These are phyloP conservation scores for Fagopyrum homotropicum DNA, from an alignment of 148 eudicot species.

Conservation along the genomic window DNA sequence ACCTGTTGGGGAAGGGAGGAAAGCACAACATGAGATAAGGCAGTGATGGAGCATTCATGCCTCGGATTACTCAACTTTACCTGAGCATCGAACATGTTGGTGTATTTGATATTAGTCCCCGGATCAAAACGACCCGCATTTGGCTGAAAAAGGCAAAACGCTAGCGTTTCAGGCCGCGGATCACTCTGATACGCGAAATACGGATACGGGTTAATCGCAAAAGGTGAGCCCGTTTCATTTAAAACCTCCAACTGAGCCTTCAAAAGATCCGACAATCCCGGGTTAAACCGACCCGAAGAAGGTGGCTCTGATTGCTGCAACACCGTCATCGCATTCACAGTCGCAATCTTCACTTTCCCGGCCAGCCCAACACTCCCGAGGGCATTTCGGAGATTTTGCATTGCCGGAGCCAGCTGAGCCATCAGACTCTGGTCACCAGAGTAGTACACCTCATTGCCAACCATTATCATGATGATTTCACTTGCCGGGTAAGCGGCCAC, in stretches of 20 bases:
- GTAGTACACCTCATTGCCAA: constrained; percentile 48
- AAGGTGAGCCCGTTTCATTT: constrained; percentile 39
- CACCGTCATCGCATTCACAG: constrained; percentile 47
- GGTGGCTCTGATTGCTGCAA: constrained; percentile 43
- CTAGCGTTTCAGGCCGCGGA: constrained; percentile 48
- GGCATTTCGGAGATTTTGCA: constrained; percentile 39
- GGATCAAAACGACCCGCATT: constrained; percentile 49
- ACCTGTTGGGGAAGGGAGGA: constrained; percentile 31
- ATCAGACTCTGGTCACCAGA: constrained; percentile 34
- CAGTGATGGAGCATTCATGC: background rate
- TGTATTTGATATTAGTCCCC: constrained; percentile 41
- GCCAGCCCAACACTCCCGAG: constrained; percentile 21
- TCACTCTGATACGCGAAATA: constrained; percentile 57
- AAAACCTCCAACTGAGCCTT: constrained; percentile 35
- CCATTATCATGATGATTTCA: constrained; percentile 37
- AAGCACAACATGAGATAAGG: background rate
- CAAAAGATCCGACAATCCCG: constrained; percentile 26
- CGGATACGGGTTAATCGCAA: constrained; percentile 54
- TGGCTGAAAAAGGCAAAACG: constrained; percentile 48
- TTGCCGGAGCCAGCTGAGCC: constrained; percentile 40
- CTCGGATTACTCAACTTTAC: constrained; percentile 10
- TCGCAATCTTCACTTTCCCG: constrained; percentile 44
- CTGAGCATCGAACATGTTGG: constrained; percentile 67
- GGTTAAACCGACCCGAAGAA: constrained; percentile 38
- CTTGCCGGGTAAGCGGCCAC: constrained; percentile 40